Base-by-base conservation (phyloP, 805 yeast species). In the Teunomyces tritomae region DNA sequence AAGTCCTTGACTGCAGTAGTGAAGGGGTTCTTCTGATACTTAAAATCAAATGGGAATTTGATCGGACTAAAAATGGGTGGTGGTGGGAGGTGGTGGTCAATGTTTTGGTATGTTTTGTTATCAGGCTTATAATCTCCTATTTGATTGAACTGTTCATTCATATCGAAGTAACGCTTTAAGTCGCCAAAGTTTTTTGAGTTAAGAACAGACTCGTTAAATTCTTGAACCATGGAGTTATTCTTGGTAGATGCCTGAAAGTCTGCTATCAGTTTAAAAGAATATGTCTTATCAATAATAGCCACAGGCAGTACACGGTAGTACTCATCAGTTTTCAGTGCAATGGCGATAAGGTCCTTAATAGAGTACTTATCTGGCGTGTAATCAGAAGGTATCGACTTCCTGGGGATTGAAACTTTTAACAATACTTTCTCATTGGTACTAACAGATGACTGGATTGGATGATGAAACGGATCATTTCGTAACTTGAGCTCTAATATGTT, bases 31-130 rank as follows among this genome's bases (percentile, higher is more conserved):
- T 87, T 87, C 47, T 82, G 84, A 63, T 85, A 94, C 49, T 79
- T 80, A 65, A 89, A 92, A 54, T 82, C 79, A 57, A 81, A 85
- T 3, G 97, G 96, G 45, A 87, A 80, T 32, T 83, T 78, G 10
- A 85, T 80, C 37, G 85, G 80, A 0, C 96, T 84, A 53, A 89
- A 87, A 45, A 87, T 68, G 2, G 97, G 90, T 4, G 97, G 95
- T 0, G 98, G 96, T 1, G 95, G 85, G 11, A 91, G 58, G 50
- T 85, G 84, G 48, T 80, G 76, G 47, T 78, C 74, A 34, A 58
- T 65, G 48, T 71, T 70, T 10, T 52, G 57, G 27, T 43, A 50
- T 49, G 62, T 68, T 4, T 45, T 48, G 26, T 33, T 54, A 35
- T 50, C 49, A 32, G 61, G 58, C 43, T 58, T 57, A 49, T 53